Evolutionary conservation across 495 filamentous ascomycete genomes (phyloP), one percentile per base, ranked within the genome.

Genomic region (Parachaetomium inaequale): DNA sequence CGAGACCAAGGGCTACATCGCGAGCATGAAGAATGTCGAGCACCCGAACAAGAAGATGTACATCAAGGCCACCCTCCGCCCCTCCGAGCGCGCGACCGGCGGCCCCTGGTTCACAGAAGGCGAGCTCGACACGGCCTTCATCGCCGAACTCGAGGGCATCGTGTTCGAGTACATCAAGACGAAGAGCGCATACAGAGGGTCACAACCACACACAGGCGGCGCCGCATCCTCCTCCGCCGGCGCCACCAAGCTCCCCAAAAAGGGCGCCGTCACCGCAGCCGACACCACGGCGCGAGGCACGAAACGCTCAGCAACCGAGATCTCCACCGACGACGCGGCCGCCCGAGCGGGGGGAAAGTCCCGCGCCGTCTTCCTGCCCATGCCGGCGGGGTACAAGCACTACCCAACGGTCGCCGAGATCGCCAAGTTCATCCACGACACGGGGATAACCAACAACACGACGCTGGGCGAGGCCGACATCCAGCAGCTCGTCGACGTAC

Each of bases 91-190:
- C 50, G 87, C 93, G 21, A 95, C 92, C 0, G 95, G 94, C 43
- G 94, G 95, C 6, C 87, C 90, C 19, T 98, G 93, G 90, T 97
- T 92, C 67, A 92, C 88, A 23, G 89, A 96, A 54, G 89, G 71
- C 29, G 69, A 73, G 61, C 82, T 97, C 3, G 94, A 98, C 71
- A 84, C 87, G 40, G 87, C 88, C 50, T 92, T 98, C 70, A 92
- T 98, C 68, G 83, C 87, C 25, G 81, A 77, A 34, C 78, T 95
- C 15, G 79, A 86, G 32, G 78, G 81, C 4, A 83, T 88, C 12
- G 71, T 96, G 19, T 85, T 89, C 63, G 82, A 84, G 59, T 88
- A 85, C 55, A 87, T 98, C 60, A 84, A 85, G 66, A 78, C 74
- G 28, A 78, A 81, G 62, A 92, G 87, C 63, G 92, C 89, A 78